These are phyloP conservation scores for Pisolithus marmoratus DNA, from an alignment of 768 basidiomycete species.

Conservation along the genomic window DNA sequence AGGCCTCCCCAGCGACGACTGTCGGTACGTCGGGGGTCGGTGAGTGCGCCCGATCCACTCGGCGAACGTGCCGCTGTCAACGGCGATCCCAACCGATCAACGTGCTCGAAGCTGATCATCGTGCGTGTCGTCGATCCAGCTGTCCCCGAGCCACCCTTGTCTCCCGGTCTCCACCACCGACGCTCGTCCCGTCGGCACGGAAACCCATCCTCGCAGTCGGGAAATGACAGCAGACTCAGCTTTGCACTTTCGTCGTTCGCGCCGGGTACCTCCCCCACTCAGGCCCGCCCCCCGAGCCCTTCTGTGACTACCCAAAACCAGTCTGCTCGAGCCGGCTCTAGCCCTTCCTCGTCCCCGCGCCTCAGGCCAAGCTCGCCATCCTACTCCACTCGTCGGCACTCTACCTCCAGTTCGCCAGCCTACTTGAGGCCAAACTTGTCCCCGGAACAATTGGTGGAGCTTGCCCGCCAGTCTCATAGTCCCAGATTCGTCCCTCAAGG, in stretches of 20 bases:
- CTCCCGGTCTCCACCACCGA: slow-evolving; percentile 20
- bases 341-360: slow-evolving; percentile 37
- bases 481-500: slow-evolving; percentile 27
- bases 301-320: slow-evolving; percentile 25
- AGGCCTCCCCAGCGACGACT: slow-evolving; percentile 36
- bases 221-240: slow-evolving; percentile 38
- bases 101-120: slow-evolving; percentile 67
- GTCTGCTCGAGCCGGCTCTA: slow-evolving; percentile 27
- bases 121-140: slow-evolving; percentile 50
- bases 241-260: slow-evolving; percentile 68
- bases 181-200: slow-evolving; percentile 29
- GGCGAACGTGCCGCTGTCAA: slow-evolving; percentile 50
- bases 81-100: slow-evolving; percentile 46
- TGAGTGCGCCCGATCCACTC: slow-evolving; percentile 63
- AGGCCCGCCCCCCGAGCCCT: slow-evolving; percentile 15
- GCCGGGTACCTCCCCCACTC: slow-evolving; percentile 12
- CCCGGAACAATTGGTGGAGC: slow-evolving; percentile 70
- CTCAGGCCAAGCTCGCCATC: slow-evolving; percentile 44
- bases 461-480: slow-evolving; percentile 58
- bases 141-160: slow-evolving; percentile 21
- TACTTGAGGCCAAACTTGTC: slow-evolving; percentile 47
- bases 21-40: slow-evolving; percentile 59
- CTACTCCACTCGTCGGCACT: slow-evolving; percentile 23
- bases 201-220: slow-evolving; percentile 22
- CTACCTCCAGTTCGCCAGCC: slow-evolving; percentile 29